Base-by-base conservation (phyloP, 345 rosid species). In the Rhodamnia rubescens region DNA sequence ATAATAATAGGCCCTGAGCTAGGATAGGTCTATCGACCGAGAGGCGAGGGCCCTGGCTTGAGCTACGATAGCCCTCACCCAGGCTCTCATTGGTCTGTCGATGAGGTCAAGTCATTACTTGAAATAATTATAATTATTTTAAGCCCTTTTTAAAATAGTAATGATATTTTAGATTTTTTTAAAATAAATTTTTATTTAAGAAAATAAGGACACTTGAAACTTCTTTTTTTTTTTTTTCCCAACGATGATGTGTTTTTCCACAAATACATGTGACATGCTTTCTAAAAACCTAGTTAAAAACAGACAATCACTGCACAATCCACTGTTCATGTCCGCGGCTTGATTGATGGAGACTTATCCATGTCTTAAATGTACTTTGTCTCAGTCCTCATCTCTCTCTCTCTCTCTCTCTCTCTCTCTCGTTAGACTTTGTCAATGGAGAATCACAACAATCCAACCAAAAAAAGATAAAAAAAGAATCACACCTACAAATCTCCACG, bases 261-360 rank as follows among this genome's bases (percentile, higher is more conserved):
- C 75, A 82, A 69, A 83, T 11, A 36, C 74, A 36, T 12, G 80
- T 86, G 89, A 61, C n/a, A 83, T 83, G 84, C 59, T 53, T 86
- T 85, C 27, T 53, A 27, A 84, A 83, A 78, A 27, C 42, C 11
- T 2, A 15, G 7, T 2, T 49, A 42, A 10, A 2, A 2, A 12
- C 74, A 84, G 58, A 36, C 40, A 49, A 32, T 29, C 64, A 32
- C 64, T 83, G 51, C 64, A 53, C 16, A 36, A 83, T 83, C 49
- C 26, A 27, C 64, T 69, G 47, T 36, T 69, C 26, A 32, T 69
- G 78, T 18, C 47, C 44, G 12, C 20, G 78, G 78, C 47, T 32
- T 36, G 78, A 69, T 32, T 16, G 78, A 18, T 69, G 47, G 47
- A 18, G 47, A 69, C 8, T 69, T 69, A 40, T 11, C 10, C 47